Evolutionary conservation across 495 filamentous ascomycete genomes (phyloP).

Genomic region (Xylaria intraflava): DNA sequence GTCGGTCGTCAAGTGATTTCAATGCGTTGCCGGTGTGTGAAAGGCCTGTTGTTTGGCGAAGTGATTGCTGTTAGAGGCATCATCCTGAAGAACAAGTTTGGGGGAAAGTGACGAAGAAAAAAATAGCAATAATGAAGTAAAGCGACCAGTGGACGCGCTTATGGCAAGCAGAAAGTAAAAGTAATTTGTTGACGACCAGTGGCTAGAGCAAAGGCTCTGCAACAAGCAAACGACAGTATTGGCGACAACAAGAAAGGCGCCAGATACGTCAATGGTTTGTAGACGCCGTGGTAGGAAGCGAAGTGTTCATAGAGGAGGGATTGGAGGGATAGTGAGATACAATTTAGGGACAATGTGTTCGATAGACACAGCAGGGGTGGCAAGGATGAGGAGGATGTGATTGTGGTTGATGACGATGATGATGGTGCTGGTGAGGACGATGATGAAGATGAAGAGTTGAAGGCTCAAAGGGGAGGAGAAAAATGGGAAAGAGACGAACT

Average conservation of each 20-base stretch:
- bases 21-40: conserved; percentile 18
- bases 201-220: conserved; percentile 28
- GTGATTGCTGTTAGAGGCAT: conserved; percentile 48
- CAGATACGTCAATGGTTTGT: conserved; percentile 26
- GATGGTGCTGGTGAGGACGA: conserved; percentile 15
- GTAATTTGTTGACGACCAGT: conserved; percentile 22
- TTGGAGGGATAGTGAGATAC: conserved; percentile 19
- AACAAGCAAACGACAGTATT: conserved; percentile 28
- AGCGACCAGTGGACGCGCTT: conserved; percentile 18
- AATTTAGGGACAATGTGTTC: conserved; percentile 18
- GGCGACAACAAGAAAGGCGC: conserved; percentile 19
- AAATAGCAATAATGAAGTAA: conserved; percentile 22
- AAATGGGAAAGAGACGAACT: conserved; percentile 35
- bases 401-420: conserved; percentile 17
- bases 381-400: no score
- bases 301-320: conserved; percentile 17
- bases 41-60: conserved; percentile 42
- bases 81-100: conserved; percentile 29
- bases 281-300: conserved; percentile 29
- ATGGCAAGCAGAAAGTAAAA: conserved; percentile 29
- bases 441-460: conserved; percentile 14
- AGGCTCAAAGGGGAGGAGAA: conserved; percentile 15
- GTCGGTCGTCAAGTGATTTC: conserved; percentile 24
- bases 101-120: conserved; percentile 23
- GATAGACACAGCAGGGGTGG: conserved; percentile 17